A percentile compares a stretch with the other conserved stretches of the same genome.
phyloP scores from a whole-genome alignment of 371 early-diverging fungal species.

The Actinomucor elegans region DNA sequence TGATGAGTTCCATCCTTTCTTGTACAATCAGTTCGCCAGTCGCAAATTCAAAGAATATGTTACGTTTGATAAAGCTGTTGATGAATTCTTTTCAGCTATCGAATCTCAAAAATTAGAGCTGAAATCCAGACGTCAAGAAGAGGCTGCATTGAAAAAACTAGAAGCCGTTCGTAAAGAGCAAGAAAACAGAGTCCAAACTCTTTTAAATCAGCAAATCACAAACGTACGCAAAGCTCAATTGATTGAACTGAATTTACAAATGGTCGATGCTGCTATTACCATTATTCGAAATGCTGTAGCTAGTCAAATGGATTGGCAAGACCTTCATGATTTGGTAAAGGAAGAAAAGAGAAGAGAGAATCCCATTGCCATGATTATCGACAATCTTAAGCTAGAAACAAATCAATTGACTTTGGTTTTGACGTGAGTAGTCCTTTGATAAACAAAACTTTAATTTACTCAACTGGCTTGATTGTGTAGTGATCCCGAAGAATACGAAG shows the following conservation, averaged over 20 bases:
- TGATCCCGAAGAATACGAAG: constrained; percentile 35
- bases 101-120: constrained; percentile 85
- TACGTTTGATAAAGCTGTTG: constrained; percentile 85
- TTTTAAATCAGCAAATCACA: constrained; percentile 67
- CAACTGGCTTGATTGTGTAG: too few species aligned
- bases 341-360: constrained; percentile 81
- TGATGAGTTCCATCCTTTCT: constrained; percentile 89
- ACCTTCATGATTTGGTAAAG: constrained; percentile 81
- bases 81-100: constrained; percentile 88
- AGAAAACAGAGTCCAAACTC: constrained; percentile 69
- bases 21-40: constrained; percentile 70
- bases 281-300: constrained; percentile 88
- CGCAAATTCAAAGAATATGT: constrained; percentile 56
- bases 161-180: constrained; percentile 82
- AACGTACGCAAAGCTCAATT: constrained; percentile 75
- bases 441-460: not conserved
- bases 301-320: constrained; percentile 95
- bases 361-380: constrained; percentile 78
- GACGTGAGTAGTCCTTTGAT: constrained; percentile 17
- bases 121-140: constrained; percentile 72
- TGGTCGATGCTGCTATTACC: constrained; percentile 85
- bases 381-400: constrained; percentile 67
- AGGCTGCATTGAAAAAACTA: constrained; percentile 80
- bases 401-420: constrained; percentile 71
- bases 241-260: constrained; percentile 80